Percentiles rank a stretch among this genome's conserved stretches.
Evolutionary conservation across 2,329 filamentous ascomycete species (phyloP).

Genomic region (Penicillium paneum): DNA sequence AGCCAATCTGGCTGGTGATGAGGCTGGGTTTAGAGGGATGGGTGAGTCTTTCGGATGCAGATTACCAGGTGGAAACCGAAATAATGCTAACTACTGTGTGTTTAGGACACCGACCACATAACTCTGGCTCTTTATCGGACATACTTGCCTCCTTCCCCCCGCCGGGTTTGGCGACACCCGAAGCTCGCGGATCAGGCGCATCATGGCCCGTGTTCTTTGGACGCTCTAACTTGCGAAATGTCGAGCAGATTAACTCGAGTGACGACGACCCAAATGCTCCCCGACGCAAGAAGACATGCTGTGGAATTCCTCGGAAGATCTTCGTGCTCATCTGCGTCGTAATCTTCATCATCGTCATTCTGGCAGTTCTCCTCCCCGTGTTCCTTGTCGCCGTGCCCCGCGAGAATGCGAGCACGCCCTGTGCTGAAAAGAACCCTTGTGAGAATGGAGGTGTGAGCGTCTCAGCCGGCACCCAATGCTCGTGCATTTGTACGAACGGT

Average conservation of each 20-base stretch:
- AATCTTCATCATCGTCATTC: slow-evolving; percentile 68
- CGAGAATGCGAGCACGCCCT: slow-evolving; percentile 47
- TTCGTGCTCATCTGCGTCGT: slow-evolving; percentile 67
- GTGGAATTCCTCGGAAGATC: slow-evolving; percentile 76
- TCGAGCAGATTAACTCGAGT: slow-evolving; percentile 23
- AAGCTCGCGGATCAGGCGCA: slow-evolving; percentile 30
- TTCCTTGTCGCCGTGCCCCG: slow-evolving; percentile 60
- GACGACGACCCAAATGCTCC: slow-evolving; percentile 30
- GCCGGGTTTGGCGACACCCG: slow-evolving; percentile 52
- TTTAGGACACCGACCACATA: slow-evolving; percentile 29
- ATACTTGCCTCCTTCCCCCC: slow-evolving; percentile 65
- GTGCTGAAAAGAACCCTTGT: slow-evolving; percentile 63
- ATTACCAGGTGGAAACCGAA: neutral
- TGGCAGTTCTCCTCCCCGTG: slow-evolving; percentile 76
- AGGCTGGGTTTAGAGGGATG: slow-evolving; percentile 26
- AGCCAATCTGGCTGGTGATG: slow-evolving; percentile 44
- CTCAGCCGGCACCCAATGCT: slow-evolving; percentile 65
- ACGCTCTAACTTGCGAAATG: slow-evolving; percentile 34
- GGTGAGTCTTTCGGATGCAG: slow-evolving; percentile 22
- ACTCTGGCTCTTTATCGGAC: slow-evolving; percentile 58
- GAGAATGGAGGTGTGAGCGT: slow-evolving; percentile 78
- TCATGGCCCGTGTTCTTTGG: slow-evolving; percentile 42
- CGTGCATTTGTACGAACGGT: slow-evolving; percentile 84
- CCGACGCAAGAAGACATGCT: slow-evolving; percentile 59
- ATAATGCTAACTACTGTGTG: slow-evolving; percentile 4